Evolutionary conservation across 2,329 filamentous ascomycete species (phyloP).

Genomic region (Didymella segeticola): DNA sequence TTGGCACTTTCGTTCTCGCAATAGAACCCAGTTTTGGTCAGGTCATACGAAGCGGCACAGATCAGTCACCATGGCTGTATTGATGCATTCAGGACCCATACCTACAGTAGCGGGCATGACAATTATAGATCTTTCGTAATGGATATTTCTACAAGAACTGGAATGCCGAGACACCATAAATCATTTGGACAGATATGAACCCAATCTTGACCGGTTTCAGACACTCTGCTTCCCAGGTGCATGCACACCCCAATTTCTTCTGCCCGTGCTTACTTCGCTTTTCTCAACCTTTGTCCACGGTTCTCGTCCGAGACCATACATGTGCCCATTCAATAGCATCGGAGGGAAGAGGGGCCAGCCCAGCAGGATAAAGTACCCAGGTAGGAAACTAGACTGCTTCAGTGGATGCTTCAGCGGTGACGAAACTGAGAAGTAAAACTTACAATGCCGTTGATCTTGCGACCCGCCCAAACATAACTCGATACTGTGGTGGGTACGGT

Average conservation of each 20-base stretch:
- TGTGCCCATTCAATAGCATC: slow-evolving; percentile 10
- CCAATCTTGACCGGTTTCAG: background rate
- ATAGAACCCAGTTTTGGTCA: too few relatives aligned
- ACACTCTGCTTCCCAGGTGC: background rate
- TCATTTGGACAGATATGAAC: too few relatives aligned
- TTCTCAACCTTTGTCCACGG: slow-evolving; percentile 3
- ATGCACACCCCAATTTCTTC: background rate
- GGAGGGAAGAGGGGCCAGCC: slow-evolving; percentile 15
- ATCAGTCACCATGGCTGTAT: too few relatives aligned
- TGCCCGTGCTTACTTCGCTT: too few relatives aligned
- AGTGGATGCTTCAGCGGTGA: background rate
- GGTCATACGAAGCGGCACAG: too few relatives aligned
- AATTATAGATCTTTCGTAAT: too few relatives aligned
- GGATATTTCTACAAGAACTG: slow-evolving; percentile 18
- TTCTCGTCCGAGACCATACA: slow-evolving; percentile 2
- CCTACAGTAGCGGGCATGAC: too few relatives aligned
- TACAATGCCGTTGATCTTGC: slow-evolving; percentile 5
- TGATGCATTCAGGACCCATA: too few relatives aligned
- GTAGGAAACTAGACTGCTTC: background rate
- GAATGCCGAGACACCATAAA: background rate
- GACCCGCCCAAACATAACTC: slow-evolving; percentile 1
- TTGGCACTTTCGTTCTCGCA: too few relatives aligned
- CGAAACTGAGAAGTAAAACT: background rate
- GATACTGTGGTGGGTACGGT: slow-evolving; percentile 7
- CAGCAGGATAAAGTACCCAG: background rate